Evolutionary conservation across 2,329 filamentous ascomycete species (phyloP), one percentile per base, ranked within the genome.

Genomic region (Alternaria arbusti): DNA sequence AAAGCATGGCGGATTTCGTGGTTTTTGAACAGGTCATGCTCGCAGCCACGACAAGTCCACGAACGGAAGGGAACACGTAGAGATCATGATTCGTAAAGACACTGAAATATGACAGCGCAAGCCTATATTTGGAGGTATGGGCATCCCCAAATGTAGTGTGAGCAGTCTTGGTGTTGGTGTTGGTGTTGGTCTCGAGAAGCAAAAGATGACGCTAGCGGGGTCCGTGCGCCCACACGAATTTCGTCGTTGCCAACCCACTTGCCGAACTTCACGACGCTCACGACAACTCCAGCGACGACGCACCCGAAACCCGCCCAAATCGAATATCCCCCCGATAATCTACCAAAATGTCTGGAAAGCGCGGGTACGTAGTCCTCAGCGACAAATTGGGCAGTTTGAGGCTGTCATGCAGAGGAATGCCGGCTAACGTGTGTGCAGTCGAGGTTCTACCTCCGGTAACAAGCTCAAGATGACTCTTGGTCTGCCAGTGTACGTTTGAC

Each of bases 391-490:
- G 55, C 17, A 32, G 40, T 26, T 9, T 11, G 13, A 55, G 54
- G 49, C 22, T n/a, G 36, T 23, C 40, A 7, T 32, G 25, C 13
- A 26, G 46, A 36, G 51, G 36, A 49, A 57, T 40, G 20, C 12
- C 57, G 28, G 72, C 75, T 81, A 72, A 80, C 68, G n/a, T 58
- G 44, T 25, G 51, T 36, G 75, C 74, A 88, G 87, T 83, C 86
- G 88, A 81, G 87, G 93, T 89, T 92, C 91, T 92, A 91, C 93
- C 89, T 92, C 94, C 82, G 96, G 96, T 90, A 96, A 96, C 92
- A 99, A 99, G 92, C 92, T 98, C 82, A 98, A 97, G 92, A 99
- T 99, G 96, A 97, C 96, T 85, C 93, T 99, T 86, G 96, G 93
- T 97, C 94, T 99, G 82, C 96, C 96, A 86, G 94, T 97, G 94